Base-by-base conservation (phyloP, 2,329 filamentous ascomycete species). In the Talaromyces amestolkiae region DNA sequence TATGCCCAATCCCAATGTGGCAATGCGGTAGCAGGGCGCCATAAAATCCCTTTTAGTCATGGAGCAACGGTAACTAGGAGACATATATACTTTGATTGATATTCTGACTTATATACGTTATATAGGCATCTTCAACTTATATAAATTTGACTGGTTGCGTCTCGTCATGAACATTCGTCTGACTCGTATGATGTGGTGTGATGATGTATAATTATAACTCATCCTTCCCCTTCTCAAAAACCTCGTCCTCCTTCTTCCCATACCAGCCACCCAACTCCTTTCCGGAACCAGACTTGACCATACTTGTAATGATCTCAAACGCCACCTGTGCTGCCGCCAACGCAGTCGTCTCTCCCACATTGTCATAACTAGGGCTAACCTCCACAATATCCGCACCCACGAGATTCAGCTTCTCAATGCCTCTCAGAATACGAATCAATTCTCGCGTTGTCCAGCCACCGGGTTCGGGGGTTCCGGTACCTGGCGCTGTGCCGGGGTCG, bases 351-450 rank as follows among this genome's bases (percentile, higher is more conserved):
- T 96, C 93, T 1, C 88, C 91, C 7, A 81, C 81, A 11, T 89
- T 89, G 81, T 97, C 92, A 74, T 96, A 97, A 13, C 90, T 90
- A 0, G 93, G 93, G 51, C 89, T 87, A 9, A 96, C 91, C 82
- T 97, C 93, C 5, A 97, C 93, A 58, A 97, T 86, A 78, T 97
- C 93, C 0, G 92, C 93, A 1, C 92, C 93, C 3, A 97, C 91
- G 3, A 97, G 80, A 74, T 97, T 96, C 75, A 97, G 76, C 68
- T 77, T 86, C 80, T 97, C 93, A 49, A 97, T 85, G 0, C 91
- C 92, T 37, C 92, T 83, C 74, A 97, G 78, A 65, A 97, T 92
- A 13, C 90, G 83, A 69, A 96, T 94, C 70, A 97, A 82, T 81
- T 97, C 93, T 61, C 93, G 83, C 22, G 91, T 96, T 6, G 91